These are phyloP conservation scores for Singerocomus rubriflavus DNA, from an alignment of 1,284 basidiomycete genomes.

Conservation along the genomic window DNA sequence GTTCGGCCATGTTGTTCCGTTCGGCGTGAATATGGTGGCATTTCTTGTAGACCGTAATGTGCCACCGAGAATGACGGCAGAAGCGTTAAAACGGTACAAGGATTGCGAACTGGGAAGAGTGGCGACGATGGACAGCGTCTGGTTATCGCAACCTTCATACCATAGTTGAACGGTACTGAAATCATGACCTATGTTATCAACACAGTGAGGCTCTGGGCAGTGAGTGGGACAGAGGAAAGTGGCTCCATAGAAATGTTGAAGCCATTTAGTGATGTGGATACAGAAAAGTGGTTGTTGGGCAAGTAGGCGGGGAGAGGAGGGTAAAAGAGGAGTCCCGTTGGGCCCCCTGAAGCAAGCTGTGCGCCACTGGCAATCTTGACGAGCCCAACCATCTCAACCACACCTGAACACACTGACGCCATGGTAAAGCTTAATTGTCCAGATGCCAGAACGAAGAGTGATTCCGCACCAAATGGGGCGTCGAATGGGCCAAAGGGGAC, in stretches of 20 bases:
- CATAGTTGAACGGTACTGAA: background rate
- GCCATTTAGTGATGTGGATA: background rate
- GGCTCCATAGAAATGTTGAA: conserved; percentile 6
- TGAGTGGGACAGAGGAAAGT: background rate
- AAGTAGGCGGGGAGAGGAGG: too few relatives aligned
- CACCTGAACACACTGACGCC: background rate
- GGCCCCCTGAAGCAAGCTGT: background rate
- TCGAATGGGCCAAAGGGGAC: background rate
- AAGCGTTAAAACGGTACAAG: background rate
- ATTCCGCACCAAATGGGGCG: background rate
- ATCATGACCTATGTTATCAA: background rate
- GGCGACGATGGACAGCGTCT: background rate
- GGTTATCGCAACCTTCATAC: conserved; percentile 1
- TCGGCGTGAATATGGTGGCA: background rate
- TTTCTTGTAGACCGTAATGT: too few relatives aligned
- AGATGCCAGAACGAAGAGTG: background rate
- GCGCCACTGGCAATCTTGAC: background rate
- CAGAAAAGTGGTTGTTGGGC: background rate
- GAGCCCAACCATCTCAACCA: background rate
- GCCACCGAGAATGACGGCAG: too few relatives aligned
- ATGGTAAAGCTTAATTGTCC: background rate
- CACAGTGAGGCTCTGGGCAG: background rate
- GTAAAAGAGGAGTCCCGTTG: too few relatives aligned
- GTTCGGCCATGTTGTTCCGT: conserved; percentile 2
- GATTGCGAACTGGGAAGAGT: background rate